Base-by-base conservation (phyloP, 1,284 basidiomycete genomes). In the Microstroma glucosiphilum region DNA sequence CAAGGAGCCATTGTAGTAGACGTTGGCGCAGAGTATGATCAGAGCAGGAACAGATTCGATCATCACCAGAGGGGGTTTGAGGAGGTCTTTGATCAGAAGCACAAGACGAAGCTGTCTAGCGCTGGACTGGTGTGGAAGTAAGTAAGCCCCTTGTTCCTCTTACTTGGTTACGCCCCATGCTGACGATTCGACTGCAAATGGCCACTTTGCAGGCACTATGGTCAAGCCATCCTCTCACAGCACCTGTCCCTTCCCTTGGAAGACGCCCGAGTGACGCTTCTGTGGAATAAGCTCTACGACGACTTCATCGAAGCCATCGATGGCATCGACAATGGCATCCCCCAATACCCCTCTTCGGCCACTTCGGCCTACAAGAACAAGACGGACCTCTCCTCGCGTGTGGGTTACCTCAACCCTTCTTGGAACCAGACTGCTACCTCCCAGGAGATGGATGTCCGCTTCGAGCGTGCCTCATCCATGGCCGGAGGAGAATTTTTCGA, bases 1-100 rank as follows among this genome's bases (percentile, higher is more conserved):
- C 84, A 86, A 3, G 92, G 92, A 74, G 88, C 92, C 74, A 92
- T 98, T 77, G 91, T 98, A n/a, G 92, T 98, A 42, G 94, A 98
- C 79, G 94, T 98, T 60, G 94, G 96, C 17, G 93, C 90, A 9
- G 85, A 90, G 19, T 98, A 98, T 80, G 90, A 93, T 64, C 85
- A 88, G 71, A 82, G 82, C 58, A 85, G 83, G 63, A 85, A 88
- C 65, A 85, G 89, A 42, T 98, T 92, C 81, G 94, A 98, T 80
- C 94, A 98, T 78, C 94, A 98, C 78, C 96, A 98, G 80, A 86
- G 93, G 56, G 92, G 89, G 0, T 98, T 98, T 80, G 84, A 84
- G 12, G 90, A 93, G 78, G 85, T 89, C 17, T 96, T 98, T 79
- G 93, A 91, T 6, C 82, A 87, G 69, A 89, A 89, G 8, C 79